Conservation (phyloP, 176 grass and related monocot genomes). For the Paspalum vaginatum region DNA sequence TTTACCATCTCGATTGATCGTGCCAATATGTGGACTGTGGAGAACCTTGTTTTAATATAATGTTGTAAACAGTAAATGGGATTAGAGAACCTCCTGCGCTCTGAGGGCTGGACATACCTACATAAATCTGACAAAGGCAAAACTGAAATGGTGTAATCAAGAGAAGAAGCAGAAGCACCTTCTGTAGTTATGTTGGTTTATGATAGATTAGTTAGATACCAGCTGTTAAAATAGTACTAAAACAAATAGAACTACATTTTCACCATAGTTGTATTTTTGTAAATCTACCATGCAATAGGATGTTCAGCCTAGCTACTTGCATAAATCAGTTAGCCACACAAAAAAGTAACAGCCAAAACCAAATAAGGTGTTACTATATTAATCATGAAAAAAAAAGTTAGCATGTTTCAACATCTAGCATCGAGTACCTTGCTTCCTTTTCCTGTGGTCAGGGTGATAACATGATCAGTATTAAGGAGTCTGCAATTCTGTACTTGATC, state of each 20-base stretch:
- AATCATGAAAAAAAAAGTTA: constrained; percentile 14
- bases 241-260: background rate
- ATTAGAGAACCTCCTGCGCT: background rate
- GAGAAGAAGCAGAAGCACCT: background rate
- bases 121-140: background rate
- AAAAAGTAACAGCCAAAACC: background rate
- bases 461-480: background rate
- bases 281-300: constrained; percentile 3
- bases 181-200: background rate
- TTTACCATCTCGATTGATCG: background rate
- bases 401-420: background rate
- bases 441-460: background rate
- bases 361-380: background rate
- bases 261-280: background rate
- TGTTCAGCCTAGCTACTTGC: background rate
- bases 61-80: constrained; percentile 5
- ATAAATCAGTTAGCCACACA: background rate
- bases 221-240: background rate
- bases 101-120: background rate
- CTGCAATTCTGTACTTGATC: background rate
- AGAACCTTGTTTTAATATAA: background rate
- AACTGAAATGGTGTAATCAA: background rate
- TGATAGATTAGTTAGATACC: background rate
- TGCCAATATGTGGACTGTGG: background rate
- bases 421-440: constrained; percentile 25